phyloP scores from a whole-genome alignment of 2,329 filamentous ascomycete species.

The Beauveria australis region DNA sequence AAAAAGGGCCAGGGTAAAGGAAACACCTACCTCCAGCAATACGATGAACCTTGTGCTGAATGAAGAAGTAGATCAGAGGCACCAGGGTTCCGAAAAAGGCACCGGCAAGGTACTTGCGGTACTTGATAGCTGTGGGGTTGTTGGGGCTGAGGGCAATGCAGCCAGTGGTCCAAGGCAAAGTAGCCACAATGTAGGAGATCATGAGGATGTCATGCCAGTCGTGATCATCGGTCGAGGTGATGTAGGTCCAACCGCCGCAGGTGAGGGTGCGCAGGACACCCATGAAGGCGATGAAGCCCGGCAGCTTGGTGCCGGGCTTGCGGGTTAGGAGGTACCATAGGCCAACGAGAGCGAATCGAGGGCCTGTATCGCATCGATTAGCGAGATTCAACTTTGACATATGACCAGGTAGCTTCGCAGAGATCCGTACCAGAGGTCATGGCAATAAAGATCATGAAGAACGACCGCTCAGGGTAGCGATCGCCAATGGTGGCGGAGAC shows the following conservation, averaged over 20 bases:
- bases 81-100: slow-evolving; percentile 87
- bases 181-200: slow-evolving; percentile 94
- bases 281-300: slow-evolving; percentile 71
- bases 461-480: slow-evolving; percentile 88
- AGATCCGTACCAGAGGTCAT: slow-evolving; percentile 70
- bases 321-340: slow-evolving; percentile 88
- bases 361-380: slow-evolving; percentile 45
- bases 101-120: slow-evolving; percentile 74
- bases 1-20: neutral
- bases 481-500: slow-evolving; percentile 97
- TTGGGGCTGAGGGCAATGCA: slow-evolving; percentile 82
- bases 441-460: slow-evolving; percentile 96
- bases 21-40: slow-evolving; percentile 72
- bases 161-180: slow-evolving; percentile 88
- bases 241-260: slow-evolving; percentile 96
- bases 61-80: slow-evolving; percentile 91
- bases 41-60: slow-evolving; percentile 95
- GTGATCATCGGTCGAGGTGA: slow-evolving; percentile 96
- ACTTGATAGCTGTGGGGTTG: slow-evolving; percentile 75
- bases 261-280: slow-evolving; percentile 85
- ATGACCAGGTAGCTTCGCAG: neutral
- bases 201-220: slow-evolving; percentile 99
- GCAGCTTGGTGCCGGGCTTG: slow-evolving; percentile 63
- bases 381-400: neutral
- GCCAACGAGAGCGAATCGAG: slow-evolving; percentile 81